Evolutionary conservation across 805 yeast species (phyloP), one percentile per base, ranked within the genome.

Genomic region (Wickerhamomyces chambardii): DNA sequence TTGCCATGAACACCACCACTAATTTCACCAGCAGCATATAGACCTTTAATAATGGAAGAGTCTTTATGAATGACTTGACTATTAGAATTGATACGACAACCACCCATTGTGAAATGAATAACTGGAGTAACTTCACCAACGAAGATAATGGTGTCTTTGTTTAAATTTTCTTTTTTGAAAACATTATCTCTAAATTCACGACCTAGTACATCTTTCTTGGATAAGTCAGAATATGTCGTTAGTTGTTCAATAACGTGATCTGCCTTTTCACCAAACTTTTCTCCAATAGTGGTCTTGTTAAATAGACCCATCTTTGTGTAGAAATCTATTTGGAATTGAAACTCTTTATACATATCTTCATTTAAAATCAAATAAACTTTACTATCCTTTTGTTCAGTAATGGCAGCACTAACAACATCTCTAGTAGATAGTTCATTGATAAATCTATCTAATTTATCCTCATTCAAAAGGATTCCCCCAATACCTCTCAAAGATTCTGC

Each of bases 1-100:
- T 61, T 66, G 10, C 85, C 85, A 48, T 78, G 84, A 5, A 78
- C 70, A 30, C 84, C 85, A 15, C 84, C 84, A 32, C 78, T 70
- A 16, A 74, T 70, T 50, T 78, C 85, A 12, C 85, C 86, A 16
- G 72, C 73, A 0, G 84, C 84, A 50, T 62, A 77, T 9, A 78
- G 47, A 14, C 78, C 76, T 2, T 55, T 46, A 8, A 63, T 44
- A 2, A 52, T 37, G 15, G 53, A 47, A 30, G 51, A 56, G 24
- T 58, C 44, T 29, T 55, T 46, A 18, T 44, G 49, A n/a, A 66
- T 32, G 2, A 73, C 74, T 37, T 66, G 66, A 1, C 72, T 58
- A 29, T 62, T 47, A 17, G 62, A 68, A 47, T 74, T 64, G 37
- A 75, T 72, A 51, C 67, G 66, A 5, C 75, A 73, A 32, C 86